Evolutionary conservation across 2,329 filamentous ascomycete species (phyloP), one percentile per base, ranked within the genome.

Genomic region (Bipolaris sorokiniana): DNA sequence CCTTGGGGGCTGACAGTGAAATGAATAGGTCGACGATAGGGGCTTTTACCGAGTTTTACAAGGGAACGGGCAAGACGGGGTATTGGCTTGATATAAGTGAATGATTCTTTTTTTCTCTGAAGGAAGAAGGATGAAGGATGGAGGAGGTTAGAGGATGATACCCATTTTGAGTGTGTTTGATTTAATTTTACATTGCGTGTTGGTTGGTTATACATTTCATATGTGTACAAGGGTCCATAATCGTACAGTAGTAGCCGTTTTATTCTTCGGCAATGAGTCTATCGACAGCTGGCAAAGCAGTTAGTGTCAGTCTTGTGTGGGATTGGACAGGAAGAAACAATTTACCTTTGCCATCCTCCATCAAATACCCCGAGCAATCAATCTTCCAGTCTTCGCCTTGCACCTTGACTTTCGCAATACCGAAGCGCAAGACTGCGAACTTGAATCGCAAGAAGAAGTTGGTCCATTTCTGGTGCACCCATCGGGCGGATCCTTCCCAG

Each of bases 401-500:
- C 3, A 74, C 69, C 46, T 72, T 62, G 3, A 75, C 60, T 10
- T 68, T 63, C 3, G 68, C 68, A 46, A 71, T 70, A 3, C 73
- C 72, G 36, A 75, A 75, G 20, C 69, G 65, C 34, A 75, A 50
- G 9, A 76, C 69, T 5, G 69, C 68, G 37, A 72, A 74, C 50
- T 76, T 76, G 63, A 76, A 75, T 9, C 58, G 63, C 31, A 72
- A 48, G 42, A 76, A 76, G 62, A 76, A 76, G 20, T 67, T 71
- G 7, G 69, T 74, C 71, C 71, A 74, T 49, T 71, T 74, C 51
- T 75, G 71, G 44, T 75, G 66, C 7, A 75, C 61, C 62, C 67
- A 73, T 9, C 73, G 68, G 7, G 70, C 72, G 0, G 63, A 61
- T 0, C 69, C 59, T 46, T 74, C 71, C 71, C 71, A 73, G 0